Base-by-base conservation (phyloP, 192 early-diverging fungal species). In the Backusella macrospora region DNA sequence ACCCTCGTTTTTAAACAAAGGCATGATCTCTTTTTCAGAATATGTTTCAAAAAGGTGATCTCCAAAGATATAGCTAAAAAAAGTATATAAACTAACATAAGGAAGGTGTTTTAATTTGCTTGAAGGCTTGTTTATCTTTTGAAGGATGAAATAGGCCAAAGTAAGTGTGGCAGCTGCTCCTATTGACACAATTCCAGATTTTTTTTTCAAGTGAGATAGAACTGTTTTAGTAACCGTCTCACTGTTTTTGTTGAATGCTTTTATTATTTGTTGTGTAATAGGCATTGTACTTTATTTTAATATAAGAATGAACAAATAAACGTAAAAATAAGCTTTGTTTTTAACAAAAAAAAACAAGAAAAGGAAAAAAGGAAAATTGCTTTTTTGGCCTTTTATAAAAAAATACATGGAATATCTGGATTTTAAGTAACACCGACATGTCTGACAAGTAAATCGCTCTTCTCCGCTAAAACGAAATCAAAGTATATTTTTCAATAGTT, bases 381-480 rank as follows among this genome's bases (percentile, higher is more conserved):
- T 49, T 49, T 49, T 34, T 34, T 1, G 29, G 0, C 47, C 15
- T 49, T 49, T 49, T 49, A 43, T 43, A 43, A 43, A 43, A 34
- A 34, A 34, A 34, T 34, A 34, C 29, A 34, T 34, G 29, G 29
- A 49, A 49, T n/a, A 18, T 49, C 16, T 15, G 14, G 47, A 49
- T 49, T 49, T 49, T 49, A 49, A 49, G 47, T 49, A n/a, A 49
- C 47, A 49, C 47, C 47, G 47, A 49, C 6, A n/a, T 43, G 47
- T 49, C 47, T 49, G 47, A 49, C 47, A 49, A 49, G 4, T 4
- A 49, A 49, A 49, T 49, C 29, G 29, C 29, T 34, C 29, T 34
- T 34, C 29, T 34, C 29, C 29, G 29, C 29, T 34, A 34, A 34
- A 34, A 34, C 29, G 29, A 34, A 34, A 34, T 34, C 29, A 34